These are phyloP conservation scores for Xanthoconium purpureum DNA, from an alignment of 768 basidiomycete species.

Conservation along the genomic window DNA sequence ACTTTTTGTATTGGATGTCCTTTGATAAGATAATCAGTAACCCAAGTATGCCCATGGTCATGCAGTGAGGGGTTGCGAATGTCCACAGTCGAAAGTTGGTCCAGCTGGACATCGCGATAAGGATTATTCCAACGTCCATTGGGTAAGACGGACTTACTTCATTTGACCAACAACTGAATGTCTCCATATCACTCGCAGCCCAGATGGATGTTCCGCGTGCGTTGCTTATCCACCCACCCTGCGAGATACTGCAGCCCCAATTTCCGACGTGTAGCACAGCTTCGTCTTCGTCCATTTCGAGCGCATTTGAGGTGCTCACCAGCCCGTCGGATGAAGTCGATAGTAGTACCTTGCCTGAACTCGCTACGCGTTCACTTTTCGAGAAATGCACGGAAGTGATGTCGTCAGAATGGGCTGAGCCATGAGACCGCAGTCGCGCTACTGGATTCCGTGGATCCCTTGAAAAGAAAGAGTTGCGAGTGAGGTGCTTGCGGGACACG, in stretches of 20 bases:
- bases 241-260: conserved; percentile 78
- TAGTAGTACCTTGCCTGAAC: conserved; percentile 50
- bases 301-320: conserved; percentile 63
- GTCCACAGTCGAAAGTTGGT: conserved; percentile 52
- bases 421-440: conserved; percentile 68
- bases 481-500: background rate
- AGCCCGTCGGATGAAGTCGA: conserved; percentile 86
- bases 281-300: conserved; percentile 87
- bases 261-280: conserved; percentile 78
- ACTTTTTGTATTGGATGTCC: conserved; percentile 35
- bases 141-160: conserved; percentile 45
- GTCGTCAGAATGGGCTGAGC: conserved; percentile 91
- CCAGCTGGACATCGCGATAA: conserved; percentile 47
- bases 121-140: background rate
- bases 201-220: conserved; percentile 50
- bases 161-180: conserved; percentile 77
- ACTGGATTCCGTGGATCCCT: conserved; percentile 86
- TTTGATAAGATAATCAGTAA: conserved; percentile 74
- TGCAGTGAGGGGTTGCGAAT: conserved; percentile 67
- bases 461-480: conserved; percentile 2
- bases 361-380: conserved; percentile 28
- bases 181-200: conserved; percentile 95
- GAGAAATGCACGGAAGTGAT: conserved; percentile 71
- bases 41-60: conserved; percentile 56
- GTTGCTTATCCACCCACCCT: conserved; percentile 62